Percentiles rank a stretch among this genome's conserved stretches.
These are phyloP conservation scores for Sapria himalayana DNA, from an alignment of 345 rosid genomes.

Conservation along the genomic window DNA sequence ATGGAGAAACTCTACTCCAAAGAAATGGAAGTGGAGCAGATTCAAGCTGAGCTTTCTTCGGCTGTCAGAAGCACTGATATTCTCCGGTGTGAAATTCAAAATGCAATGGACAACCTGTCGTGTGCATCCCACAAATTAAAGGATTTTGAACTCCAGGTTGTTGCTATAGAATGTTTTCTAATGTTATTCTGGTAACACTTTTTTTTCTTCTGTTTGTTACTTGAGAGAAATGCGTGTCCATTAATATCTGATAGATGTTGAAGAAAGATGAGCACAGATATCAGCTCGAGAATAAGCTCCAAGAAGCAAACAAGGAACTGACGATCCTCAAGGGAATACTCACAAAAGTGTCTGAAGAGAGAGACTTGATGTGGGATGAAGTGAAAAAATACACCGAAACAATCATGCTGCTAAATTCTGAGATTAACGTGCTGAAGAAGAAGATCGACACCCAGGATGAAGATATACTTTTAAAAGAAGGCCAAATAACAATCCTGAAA, in stretches of 20 bases:
- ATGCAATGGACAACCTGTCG: conserved; percentile 47
- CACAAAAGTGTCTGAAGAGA: conserved; percentile 52
- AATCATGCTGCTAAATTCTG: conserved; percentile 66
- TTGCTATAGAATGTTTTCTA: neutral
- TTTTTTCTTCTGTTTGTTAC: too few species aligned
- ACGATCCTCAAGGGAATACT: conserved; percentile 26
- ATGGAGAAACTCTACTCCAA: conserved; percentile 70
- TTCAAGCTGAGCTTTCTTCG: conserved; percentile 72
- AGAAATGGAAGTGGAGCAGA: conserved; percentile 67
- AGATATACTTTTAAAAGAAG: conserved; percentile 67
- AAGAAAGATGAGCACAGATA: conserved; percentile 55
- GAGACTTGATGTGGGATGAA: conserved; percentile 75
- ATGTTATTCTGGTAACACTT: too few species aligned
- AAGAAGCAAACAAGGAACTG: conserved; percentile 43
- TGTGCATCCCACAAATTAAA: conserved; percentile 41
- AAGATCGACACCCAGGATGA: conserved; percentile 58
- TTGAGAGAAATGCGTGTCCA: too few species aligned
- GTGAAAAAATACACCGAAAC: conserved; percentile 57
- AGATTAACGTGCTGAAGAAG: conserved; percentile 39
- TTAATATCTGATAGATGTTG: conserved; percentile 51
- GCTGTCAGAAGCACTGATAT: conserved; percentile 67
- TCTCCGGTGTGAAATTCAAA: conserved; percentile 49
- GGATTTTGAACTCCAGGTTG: conserved; percentile 78
- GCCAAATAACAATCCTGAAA: conserved; percentile 70
- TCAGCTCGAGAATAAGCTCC: conserved; percentile 31